Evolutionary conservation across 495 filamentous ascomycete genomes (phyloP).

Genomic region (Amphirosellinia nigrospora): DNA sequence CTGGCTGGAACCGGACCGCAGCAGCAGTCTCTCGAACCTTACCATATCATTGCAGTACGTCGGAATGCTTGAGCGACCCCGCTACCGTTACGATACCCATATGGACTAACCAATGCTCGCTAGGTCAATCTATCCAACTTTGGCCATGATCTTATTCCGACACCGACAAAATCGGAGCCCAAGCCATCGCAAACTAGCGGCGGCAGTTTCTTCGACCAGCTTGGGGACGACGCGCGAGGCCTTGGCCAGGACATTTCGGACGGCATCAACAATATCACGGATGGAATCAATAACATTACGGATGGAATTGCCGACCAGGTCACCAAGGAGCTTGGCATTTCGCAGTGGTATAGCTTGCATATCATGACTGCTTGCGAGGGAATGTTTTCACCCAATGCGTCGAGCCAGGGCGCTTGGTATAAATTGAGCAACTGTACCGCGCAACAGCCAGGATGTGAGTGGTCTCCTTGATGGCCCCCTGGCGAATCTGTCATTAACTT

Average conservation of each 20-base stretch:
- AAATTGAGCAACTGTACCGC: constrained; percentile 69
- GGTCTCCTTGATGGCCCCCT: constrained; percentile 29
- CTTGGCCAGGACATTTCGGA: constrained; percentile 41
- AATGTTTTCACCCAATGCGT: constrained; percentile 60
- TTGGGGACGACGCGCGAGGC: constrained; percentile 35
- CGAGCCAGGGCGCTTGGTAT: constrained; percentile 49
- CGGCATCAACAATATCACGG: constrained; percentile 43
- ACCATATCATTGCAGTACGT: constrained; percentile 71
- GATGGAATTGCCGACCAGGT: constrained; percentile 54
- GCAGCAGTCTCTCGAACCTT: constrained; percentile 55
- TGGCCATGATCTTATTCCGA: constrained; percentile 56
- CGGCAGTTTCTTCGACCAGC: constrained; percentile 31
- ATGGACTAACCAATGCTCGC: constrained; percentile 1
- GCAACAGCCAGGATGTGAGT: constrained; percentile 57
- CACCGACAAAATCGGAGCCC: constrained; percentile 32
- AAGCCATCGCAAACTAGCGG: constrained; percentile 30
- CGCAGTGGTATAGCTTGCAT: constrained; percentile 78
- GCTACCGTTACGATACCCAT: neutral
- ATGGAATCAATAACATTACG: constrained; percentile 47
- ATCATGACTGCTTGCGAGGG: constrained; percentile 74
- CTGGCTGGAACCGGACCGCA: constrained; percentile 69
- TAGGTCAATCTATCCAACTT: constrained; percentile 72
- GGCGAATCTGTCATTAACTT: neutral
- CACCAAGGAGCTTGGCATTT: constrained; percentile 58
- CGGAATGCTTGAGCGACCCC: neutral